Evolutionary conservation across 2,329 filamentous ascomycete genomes (phyloP).

Genomic region (Lecanicillium sp.): DNA sequence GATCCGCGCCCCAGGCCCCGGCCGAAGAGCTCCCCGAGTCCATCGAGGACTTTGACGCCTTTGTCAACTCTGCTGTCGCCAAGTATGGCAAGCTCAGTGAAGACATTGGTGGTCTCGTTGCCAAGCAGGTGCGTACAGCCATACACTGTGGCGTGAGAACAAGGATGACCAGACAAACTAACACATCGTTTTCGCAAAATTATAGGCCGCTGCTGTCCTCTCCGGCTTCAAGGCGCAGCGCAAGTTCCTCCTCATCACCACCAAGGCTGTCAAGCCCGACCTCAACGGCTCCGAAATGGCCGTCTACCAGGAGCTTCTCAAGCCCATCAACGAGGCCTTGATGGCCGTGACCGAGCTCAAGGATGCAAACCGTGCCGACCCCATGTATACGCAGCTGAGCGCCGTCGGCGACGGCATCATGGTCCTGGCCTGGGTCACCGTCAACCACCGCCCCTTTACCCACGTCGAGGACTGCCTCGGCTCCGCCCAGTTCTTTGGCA

Average conservation of each 20-base stretch:
- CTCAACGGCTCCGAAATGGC: conserved; percentile 51
- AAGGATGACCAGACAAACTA: background rate
- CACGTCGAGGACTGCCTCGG: conserved; percentile 77
- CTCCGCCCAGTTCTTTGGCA: conserved; percentile 88
- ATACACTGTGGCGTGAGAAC: too few relatives aligned
- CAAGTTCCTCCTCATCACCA: conserved; percentile 79
- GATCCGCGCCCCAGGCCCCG: conserved; percentile 32
- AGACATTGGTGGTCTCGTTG: conserved; percentile 68
- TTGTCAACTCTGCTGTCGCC: conserved; percentile 66
- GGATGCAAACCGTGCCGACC: conserved; percentile 69
- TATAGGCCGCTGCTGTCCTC: conserved; percentile 43
- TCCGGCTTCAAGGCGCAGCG: conserved; percentile 76
- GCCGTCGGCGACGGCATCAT: conserved; percentile 87
- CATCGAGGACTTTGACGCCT: conserved; percentile 80
- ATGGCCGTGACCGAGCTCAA: conserved; percentile 72
- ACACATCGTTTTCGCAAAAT: background rate
- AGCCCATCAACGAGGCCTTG: conserved; percentile 78
- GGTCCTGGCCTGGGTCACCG: conserved; percentile 82
- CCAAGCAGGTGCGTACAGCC: conserved; percentile 69
- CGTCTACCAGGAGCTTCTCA: conserved; percentile 68
- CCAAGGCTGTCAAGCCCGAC: conserved; percentile 88
- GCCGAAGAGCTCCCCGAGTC: conserved; percentile 59
- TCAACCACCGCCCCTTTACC: conserved; percentile 75
- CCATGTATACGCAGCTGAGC: conserved; percentile 73
- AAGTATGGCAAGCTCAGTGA: conserved; percentile 73